Conservation (phyloP, 129 eudicot species). For the Centaurea solstitialis region DNA sequence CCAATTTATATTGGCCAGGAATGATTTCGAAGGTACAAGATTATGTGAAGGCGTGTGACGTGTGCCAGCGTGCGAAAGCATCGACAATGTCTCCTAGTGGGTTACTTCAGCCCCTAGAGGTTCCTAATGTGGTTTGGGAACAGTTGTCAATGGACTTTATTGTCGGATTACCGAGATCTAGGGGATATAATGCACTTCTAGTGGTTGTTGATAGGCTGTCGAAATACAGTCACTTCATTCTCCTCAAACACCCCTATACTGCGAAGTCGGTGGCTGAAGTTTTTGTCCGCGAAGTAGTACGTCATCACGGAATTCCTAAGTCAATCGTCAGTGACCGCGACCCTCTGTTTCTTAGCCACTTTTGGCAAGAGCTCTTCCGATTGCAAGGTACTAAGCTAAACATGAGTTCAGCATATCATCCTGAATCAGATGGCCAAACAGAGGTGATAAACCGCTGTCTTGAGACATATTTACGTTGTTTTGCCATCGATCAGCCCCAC, state of each 20-base stretch:
- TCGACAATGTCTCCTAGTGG: background rate
- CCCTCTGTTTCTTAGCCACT: background rate
- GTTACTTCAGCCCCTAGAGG: background rate
- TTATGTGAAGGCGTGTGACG: background rate
- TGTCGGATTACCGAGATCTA: background rate
- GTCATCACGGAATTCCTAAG: background rate
- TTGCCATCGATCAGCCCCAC: background rate
- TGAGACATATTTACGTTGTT: background rate
- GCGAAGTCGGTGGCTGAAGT: background rate
- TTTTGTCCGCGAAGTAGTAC: background rate
- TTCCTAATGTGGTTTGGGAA: background rate
- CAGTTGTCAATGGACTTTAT: background rate
- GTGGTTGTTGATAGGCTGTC: background rate
- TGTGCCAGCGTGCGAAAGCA: background rate
- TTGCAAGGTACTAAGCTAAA: background rate
- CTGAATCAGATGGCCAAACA: background rate
- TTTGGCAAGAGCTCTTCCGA: background rate
- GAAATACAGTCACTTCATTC: background rate
- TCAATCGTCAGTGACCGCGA: background rate
- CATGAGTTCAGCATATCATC: background rate
- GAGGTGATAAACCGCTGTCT: background rate
- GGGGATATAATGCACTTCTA: background rate
- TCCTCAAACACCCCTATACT: background rate
- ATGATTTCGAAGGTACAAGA: background rate
- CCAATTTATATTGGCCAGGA: background rate